These are phyloP conservation scores for Lolium rigidum DNA, from an alignment of 176 grass and related monocot genomes.

Conservation along the genomic window DNA sequence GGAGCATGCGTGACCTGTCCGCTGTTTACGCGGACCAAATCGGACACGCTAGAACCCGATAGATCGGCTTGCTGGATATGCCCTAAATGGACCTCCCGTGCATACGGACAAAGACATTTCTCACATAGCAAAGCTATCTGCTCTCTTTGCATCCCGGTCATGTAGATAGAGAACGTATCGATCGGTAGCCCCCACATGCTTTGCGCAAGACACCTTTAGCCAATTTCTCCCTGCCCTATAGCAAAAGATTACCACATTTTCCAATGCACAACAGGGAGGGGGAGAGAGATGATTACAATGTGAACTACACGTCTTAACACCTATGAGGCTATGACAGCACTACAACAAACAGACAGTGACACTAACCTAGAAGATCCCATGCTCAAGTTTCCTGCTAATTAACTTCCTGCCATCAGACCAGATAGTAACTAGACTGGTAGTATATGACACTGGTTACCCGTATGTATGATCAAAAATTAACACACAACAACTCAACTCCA, in stretches of 20 bases:
- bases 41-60: too few species aligned
- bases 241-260: not conserved
- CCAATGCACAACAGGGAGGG: not conserved
- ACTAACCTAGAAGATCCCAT: constrained; percentile 4
- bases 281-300: not conserved
- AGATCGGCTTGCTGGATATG: too few species aligned
- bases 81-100: too few species aligned
- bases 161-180: too few species aligned
- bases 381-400: not conserved
- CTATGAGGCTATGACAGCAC: constrained; percentile 3
- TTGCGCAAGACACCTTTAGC: constrained; percentile 30
- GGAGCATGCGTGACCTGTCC: too few species aligned
- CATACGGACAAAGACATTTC: too few species aligned
- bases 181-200: constrained; percentile 36
- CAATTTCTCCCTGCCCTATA: constrained; percentile 23
- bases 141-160: not conserved
- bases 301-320: constrained; percentile 10
- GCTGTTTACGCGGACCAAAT: too few species aligned
- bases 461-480: constrained; percentile 18
- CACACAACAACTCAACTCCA: not conserved
- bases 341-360: constrained; percentile 12
- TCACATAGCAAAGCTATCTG: too few species aligned
- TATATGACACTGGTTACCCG: constrained; percentile 12
- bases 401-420: not conserved
- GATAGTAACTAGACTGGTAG: constrained; percentile 13